Percentiles rank a stretch among this genome's conserved stretches.
Conservation (phyloP, 1,139 yeast genomes). For the Geotrichum aggregatum region DNA sequence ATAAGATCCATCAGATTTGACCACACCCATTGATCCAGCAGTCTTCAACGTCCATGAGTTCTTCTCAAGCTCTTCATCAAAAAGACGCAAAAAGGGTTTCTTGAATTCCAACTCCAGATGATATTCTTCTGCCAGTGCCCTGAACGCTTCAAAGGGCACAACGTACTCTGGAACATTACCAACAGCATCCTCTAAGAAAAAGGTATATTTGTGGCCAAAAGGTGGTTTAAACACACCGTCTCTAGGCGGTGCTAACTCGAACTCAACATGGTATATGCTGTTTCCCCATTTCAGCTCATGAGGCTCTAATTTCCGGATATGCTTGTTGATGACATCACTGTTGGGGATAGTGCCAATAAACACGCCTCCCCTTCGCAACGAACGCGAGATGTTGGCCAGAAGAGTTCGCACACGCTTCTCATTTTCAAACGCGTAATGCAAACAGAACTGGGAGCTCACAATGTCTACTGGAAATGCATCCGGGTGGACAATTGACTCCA, state of each 20-base stretch:
- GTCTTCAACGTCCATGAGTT: slow-evolving; percentile 41
- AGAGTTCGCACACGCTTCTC: slow-evolving; percentile 74
- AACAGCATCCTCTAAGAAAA: slow-evolving; percentile 85
- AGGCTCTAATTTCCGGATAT: slow-evolving; percentile 47
- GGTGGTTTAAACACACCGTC: slow-evolving; percentile 70
- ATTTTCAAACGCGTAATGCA: slow-evolving; percentile 90
- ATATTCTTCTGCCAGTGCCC: slow-evolving; percentile 79
- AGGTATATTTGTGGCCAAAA: slow-evolving; percentile 78
- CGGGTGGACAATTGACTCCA: slow-evolving; percentile 69
- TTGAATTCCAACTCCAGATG: slow-evolving; percentile 69
- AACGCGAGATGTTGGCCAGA: slow-evolving; percentile 68
- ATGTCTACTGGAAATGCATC: slow-evolving; percentile 79
- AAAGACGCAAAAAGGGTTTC: slow-evolving; percentile 77
- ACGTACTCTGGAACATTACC: slow-evolving; percentile 96
- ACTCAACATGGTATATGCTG: slow-evolving; percentile 71
- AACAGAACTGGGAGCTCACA: slow-evolving; percentile 84
- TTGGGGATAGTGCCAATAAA: slow-evolving; percentile 95
- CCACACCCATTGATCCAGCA: slow-evolving; percentile 34
- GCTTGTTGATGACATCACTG: slow-evolving; percentile 72
- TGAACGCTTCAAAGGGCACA: slow-evolving; percentile 88
- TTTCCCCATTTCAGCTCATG: slow-evolving; percentile 77
- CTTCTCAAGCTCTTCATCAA: slow-evolving; percentile 61
- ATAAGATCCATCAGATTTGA: slow-evolving; percentile 62
- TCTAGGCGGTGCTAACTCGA: slow-evolving; percentile 68
- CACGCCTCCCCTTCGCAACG: slow-evolving; percentile 74